Base-by-base conservation (phyloP, 2,329 filamentous ascomycete species). In the Diaporthe sp. region DNA sequence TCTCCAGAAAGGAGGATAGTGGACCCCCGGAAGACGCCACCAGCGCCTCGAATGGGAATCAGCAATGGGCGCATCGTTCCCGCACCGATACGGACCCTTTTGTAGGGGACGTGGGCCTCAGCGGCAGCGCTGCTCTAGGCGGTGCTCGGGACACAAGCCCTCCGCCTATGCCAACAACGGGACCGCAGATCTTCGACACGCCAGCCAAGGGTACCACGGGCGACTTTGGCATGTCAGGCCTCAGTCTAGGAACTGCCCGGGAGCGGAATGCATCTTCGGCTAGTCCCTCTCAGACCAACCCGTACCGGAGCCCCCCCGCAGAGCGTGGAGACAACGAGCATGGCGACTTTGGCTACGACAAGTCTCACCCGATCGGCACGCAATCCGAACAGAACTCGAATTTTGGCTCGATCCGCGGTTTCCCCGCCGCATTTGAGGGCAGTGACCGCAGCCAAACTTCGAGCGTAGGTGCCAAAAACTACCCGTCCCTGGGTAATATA, bases 271-370 rank as follows among this genome's bases (percentile, higher is more conserved):
- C 95, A 75, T 76, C 74, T 73, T 93, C 94, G 0, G 91, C 95
- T 81, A 98, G 96, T 82, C 97, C 97, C 15, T 97, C 96, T 0
- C 95, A 98, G 81, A 98, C 97, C 4, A 99, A 99, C 82, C 97
- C 97, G 2, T 99, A 97, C 82, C 94, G 96, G 78, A 98, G 96
- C 83, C 97, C 97, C 3, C 92, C 94, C 10, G 94, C 93, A 51
- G 94, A 95, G 37, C 92, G 92, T 60, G 87, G 87, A 47, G 85
- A 87, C 17, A 87, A 89, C 10, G 86, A 86, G 68, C 81, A 84
- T 17, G 87, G 87, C 71, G 89, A 89, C 37, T 87, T 89, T 65
- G 88, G 89, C 72, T 88, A 88, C 51, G 86, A 92, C 70, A 85
- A 86, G 22, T 87, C 90, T 81, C 85, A 90, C 81, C 78, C 86